Evolutionary conservation across 2,329 filamentous ascomycete species (phyloP).

Genomic region (Diplocarpon rosae): DNA sequence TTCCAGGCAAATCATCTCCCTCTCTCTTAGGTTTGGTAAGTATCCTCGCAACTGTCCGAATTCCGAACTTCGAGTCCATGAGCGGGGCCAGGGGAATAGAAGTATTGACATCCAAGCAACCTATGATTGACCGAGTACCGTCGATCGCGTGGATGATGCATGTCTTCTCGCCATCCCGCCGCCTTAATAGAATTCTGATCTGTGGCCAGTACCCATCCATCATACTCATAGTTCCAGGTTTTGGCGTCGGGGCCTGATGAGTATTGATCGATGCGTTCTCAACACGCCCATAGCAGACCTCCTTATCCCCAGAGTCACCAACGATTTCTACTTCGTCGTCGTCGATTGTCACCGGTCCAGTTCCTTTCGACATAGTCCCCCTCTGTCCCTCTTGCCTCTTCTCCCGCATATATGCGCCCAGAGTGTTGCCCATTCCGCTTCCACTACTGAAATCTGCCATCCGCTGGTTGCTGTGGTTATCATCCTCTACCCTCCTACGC

Average conservation of each 20-base stretch:
- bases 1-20: conserved; percentile 51
- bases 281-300: conserved; percentile 74
- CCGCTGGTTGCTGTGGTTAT: conserved; percentile 31
- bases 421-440: conserved; percentile 39
- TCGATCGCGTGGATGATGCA: conserved; percentile 64
- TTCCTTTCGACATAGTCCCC: conserved; percentile 23
- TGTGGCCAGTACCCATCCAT: conserved; percentile 54
- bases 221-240: conserved; percentile 48
- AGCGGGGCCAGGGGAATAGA: conserved; percentile 59
- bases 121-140: conserved; percentile 59
- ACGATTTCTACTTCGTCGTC: conserved; percentile 47
- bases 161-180: conserved; percentile 42
- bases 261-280: conserved; percentile 57
- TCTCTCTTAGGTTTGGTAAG: conserved; percentile 50
- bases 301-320: conserved; percentile 50
- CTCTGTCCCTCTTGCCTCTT: conserved; percentile 37
- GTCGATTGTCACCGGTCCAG: conserved; percentile 30
- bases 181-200: conserved; percentile 61
- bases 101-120: conserved; percentile 58
- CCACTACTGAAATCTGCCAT: conserved; percentile 35
- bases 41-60: conserved; percentile 66
- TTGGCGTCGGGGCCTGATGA: conserved; percentile 56
- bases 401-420: conserved; percentile 58
- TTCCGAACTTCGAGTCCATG: conserved; percentile 53
- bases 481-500: conserved; percentile 46